Evolutionary conservation across 768 basidiomycete species (phyloP), one percentile per base, ranked within the genome.

Genomic region (Sporobolomyces pararoseus): DNA sequence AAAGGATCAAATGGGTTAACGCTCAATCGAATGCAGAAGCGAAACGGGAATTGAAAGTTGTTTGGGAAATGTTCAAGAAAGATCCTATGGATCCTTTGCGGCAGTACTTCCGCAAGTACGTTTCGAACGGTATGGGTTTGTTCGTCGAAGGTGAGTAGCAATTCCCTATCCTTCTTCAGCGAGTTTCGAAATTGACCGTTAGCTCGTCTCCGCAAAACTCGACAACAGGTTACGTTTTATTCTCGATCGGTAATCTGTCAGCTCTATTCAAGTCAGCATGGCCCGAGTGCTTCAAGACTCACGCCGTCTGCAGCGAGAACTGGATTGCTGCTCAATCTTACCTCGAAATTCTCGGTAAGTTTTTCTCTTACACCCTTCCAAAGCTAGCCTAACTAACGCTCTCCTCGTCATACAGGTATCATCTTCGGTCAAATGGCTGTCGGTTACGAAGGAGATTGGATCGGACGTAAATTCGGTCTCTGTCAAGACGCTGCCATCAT

Each of bases 171-270:
- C 10, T 42, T 17, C 39, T 10, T 10, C 39, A 42, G 39, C 17
- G 39, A 42, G n/a, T n/a, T n/a, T n/a, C n/a, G 17, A 42, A 42
- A 42, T 42, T 42, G 9, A 17, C 39, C n/a, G n/a, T n/a, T n/a
- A n/a, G n/a, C n/a, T n/a, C n/a, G n/a, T 42, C 9, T 10, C 39
- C 39, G 39, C 39, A 17, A 42, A 42, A 42, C n/a, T 47, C 29
- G 13, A n/a, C 39, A 10, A 2, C 79, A 69, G 80, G 80, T 42
- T 81, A 79, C 65, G 78, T 79, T 50, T 75, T 82, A 34, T 82
- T 82, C 79, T 81, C 80, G 13, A 81, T 82, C 65, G 80, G 80
- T 37, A 82, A 81, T 75, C 75, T 81, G 31, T 69, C 74, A 1
- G 70, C 79, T 1, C 75, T 82, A 14, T 82, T 79, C 75, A 27